Base-by-base conservation (phyloP, 2,329 filamentous ascomycete species). In the Macroventuria anomochaeta region DNA sequence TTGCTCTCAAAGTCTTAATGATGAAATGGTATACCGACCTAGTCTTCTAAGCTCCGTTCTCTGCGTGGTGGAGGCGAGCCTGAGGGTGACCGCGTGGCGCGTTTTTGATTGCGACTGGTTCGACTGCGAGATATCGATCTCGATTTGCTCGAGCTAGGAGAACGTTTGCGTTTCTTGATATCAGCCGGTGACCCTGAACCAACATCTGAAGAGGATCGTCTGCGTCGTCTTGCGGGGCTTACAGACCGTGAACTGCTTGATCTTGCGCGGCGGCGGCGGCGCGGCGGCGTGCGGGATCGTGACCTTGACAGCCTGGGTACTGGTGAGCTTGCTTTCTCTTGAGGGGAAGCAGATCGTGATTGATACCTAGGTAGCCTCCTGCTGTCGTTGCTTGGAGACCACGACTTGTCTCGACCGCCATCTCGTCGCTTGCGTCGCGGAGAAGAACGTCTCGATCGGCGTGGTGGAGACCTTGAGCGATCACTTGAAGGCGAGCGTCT, bases 241-340 rank as follows among this genome's bases (percentile, higher is more conserved):
- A 71, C 57, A 53, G 76, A 77, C 46, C 67, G 71, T 56, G 70
- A 63, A 41, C 75, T 76, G 53, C 67, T 72, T 53, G 76, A 77
- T 47, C 63, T 68, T 48, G 47, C 48, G 54, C 71, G 72, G 41
- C 67, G 71, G 41, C 67, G 71, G 55, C 72, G 72, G 46, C 70
- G 75, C 18, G 67, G 66, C 18, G 70, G 66, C 5, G 60, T 66
- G 36, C 63, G 65, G 36, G 71, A 71, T 36, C 57, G 59, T 32
- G 72, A 71, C 53, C 60, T 58, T 48, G 75, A 77, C 65, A 74
- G 48, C 61, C 69, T 83, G 76, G 79, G 75, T 72, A 78, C 78
- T 76, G 74, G 81, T 82, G 82, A 84, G 80, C 80, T 80, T 65
- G 79, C 80, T 69, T 76, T 76, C 64, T 76, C 71, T 76, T 72